These are phyloP conservation scores for Neonectria sp. DNA, from an alignment of 2,329 filamentous ascomycete genomes.

Conservation along the genomic window DNA sequence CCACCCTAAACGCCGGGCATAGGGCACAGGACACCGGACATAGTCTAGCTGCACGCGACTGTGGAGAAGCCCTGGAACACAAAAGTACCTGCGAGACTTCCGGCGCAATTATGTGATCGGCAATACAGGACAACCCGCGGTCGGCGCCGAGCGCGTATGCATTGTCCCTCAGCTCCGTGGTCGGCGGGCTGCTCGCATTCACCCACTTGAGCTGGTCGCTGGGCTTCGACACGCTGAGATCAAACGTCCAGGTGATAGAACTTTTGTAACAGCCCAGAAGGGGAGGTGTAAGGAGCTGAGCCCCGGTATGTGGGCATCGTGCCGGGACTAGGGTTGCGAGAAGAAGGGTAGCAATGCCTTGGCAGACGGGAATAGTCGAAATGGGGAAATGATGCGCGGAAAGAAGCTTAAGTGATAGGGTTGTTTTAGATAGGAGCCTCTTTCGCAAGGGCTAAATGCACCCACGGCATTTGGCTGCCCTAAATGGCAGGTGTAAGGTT, in stretches of 20 bases:
- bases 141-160: background rate
- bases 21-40: background rate
- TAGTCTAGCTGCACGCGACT: background rate
- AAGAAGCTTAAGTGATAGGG: background rate
- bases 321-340: background rate
- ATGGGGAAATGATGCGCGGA: background rate
- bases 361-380: background rate
- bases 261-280: background rate
- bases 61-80: background rate
- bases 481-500: background rate
- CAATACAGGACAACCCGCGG: background rate
- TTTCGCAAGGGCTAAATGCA: background rate
- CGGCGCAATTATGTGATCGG: too few species aligned
- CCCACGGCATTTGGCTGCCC: background rate
- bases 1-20: background rate
- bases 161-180: background rate
- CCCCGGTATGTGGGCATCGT: background rate
- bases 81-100: background rate
- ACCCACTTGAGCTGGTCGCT: background rate
- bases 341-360: background rate
- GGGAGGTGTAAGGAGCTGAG: background rate
- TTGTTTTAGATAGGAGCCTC: background rate
- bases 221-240: too few species aligned
- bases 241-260: background rate
- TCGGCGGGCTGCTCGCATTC: background rate